Evolutionary conservation across 2,329 filamentous ascomycete species (phyloP), one percentile per base, ranked within the genome.

Genomic region (Ophiobolus disseminans): DNA sequence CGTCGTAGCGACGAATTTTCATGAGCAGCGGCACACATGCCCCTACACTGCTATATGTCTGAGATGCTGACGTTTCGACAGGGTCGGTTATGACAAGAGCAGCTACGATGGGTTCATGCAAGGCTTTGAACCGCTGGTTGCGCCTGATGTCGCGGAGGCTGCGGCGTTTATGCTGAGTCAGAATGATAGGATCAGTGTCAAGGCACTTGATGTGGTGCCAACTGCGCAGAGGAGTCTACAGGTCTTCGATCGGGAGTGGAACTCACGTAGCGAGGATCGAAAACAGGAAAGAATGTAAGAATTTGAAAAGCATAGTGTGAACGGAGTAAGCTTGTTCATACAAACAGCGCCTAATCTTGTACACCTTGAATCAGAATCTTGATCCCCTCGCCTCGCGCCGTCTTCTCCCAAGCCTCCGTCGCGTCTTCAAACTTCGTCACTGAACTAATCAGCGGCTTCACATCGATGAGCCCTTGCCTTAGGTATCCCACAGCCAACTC

Each of bases 1-100:
- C 0, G 72, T 75, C n/a, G 77, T 80, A 9, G 75, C 73, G 3
- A 80, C 76, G 0, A 69, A 80, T 49, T 82, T 81, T 39, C 79
- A 81, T 52, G 62, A 72, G 32, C 73, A 75, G 41, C 62, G 78
- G 13, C 58, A 42, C 17, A 45, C 26, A 31, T 17, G 19, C 14
- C 10, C n/a, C n/a, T n/a, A n/a, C n/a, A n/a, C n/a, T n/a, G n/a
- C n/a, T n/a, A n/a, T n/a, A n/a, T n/a, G n/a, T n/a, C n/a, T n/a
- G n/a, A n/a, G n/a, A n/a, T n/a, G 19, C 40, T 30, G 7, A 30
- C 10, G 17, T 13, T n/a, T 5, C 11, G 10, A 13, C 17, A 62
- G 59, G 17, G 61, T 81, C 1, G 74, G 75, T 0, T 73, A 73
- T 52, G 76, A 80, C 48, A 69, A 75, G 44, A 56, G 65, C 8